Evolutionary conservation across 257 asterid species (phyloP), one percentile per base, ranked within the genome.

Genomic region (Solanum neorickii): DNA sequence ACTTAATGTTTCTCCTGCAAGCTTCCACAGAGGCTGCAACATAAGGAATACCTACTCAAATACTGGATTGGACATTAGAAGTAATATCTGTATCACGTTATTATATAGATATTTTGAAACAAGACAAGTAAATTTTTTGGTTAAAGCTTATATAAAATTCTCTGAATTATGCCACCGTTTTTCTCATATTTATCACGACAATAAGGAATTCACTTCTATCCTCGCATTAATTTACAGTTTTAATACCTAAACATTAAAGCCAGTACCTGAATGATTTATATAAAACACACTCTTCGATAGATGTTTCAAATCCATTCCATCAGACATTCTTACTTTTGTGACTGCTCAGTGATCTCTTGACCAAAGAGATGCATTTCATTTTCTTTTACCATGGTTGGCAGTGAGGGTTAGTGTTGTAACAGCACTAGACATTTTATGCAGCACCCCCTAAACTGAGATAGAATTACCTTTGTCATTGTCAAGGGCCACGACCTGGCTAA

Each of bases 401-500:
- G 41, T 80, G 42, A 80, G 29, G 68, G 25, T 80, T 80, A 27
- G 12, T 3, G 66, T 80, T 16, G 66, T 49, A 80, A 29, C 42
- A 80, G 18, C 41, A 9, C 27, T 9, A 27, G 27, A 80, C 13
- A 47, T 49, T 72, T 62, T 47, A 73, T 31, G 66, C 59, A 31
- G 31, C 66, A 49, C 14, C 84, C 35, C 88, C 37, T 49, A 37
- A 68, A 35, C 46, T 49, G 44, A 21, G 52, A 59, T 65, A 89
- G 83, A 37, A 25, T 42, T 92, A 94, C 99, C 98, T 92, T 92
- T 89, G 88, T 97, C 99, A 90, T 96, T 95, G 92, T 96, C 99
- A 88, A 95, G 83, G 88, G 99, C 99, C 89, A 95, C 96, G 89
- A 97, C 99, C 91, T 96, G 94, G 83, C 95, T 96, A 86, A 97